Conservation (phyloP, 2,329 filamentous ascomycete species). For the Arachnomyces sp. region DNA sequence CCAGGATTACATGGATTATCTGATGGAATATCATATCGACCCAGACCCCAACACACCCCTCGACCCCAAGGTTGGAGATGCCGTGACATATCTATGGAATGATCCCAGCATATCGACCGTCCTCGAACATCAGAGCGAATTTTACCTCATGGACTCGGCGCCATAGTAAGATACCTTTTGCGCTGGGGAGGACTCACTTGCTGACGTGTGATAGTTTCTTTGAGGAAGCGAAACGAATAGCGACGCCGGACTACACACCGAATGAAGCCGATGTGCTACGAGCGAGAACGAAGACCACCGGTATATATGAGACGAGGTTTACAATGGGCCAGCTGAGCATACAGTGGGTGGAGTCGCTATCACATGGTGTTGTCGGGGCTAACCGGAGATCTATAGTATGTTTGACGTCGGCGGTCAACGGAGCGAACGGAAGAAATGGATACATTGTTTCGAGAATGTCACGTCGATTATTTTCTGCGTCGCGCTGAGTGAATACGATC, state of each 20-base stretch:
- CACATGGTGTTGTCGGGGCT: constrained; percentile 16
- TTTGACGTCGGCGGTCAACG: constrained; percentile 97
- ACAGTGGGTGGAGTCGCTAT: constrained; percentile 58
- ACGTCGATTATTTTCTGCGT: constrained; percentile 99
- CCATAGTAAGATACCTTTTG: constrained; percentile 65
- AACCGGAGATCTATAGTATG: constrained; percentile 58
- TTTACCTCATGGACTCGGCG: constrained; percentile 98
- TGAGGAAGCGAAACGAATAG: constrained; percentile 81
- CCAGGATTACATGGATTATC: constrained; percentile 66
- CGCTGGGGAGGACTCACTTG: constrained; percentile 14
- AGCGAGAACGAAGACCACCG: constrained; percentile 94
- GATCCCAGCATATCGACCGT: constrained; percentile 75
- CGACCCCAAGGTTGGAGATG: constrained; percentile 70
- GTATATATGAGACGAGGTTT: constrained; percentile 98
- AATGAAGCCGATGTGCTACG: constrained; percentile 91
- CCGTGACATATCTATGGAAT: constrained; percentile 81
- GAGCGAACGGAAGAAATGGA: constrained; percentile 99
- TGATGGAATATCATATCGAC: constrained; percentile 82
- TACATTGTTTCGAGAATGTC: constrained; percentile 99
- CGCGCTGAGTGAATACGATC: constrained; percentile 94
- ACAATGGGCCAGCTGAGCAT: constrained; percentile 98
- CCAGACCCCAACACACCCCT: constrained; percentile 81
- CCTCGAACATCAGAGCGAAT: constrained; percentile 92
- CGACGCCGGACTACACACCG: constrained; percentile 76
- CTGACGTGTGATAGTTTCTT: constrained; percentile 65